Percentiles rank a stretch among this genome's conserved stretches.
These are phyloP conservation scores for Phytopythium ostracodes DNA, from an alignment of 352 stramenopile species.

Conservation along the genomic window DNA sequence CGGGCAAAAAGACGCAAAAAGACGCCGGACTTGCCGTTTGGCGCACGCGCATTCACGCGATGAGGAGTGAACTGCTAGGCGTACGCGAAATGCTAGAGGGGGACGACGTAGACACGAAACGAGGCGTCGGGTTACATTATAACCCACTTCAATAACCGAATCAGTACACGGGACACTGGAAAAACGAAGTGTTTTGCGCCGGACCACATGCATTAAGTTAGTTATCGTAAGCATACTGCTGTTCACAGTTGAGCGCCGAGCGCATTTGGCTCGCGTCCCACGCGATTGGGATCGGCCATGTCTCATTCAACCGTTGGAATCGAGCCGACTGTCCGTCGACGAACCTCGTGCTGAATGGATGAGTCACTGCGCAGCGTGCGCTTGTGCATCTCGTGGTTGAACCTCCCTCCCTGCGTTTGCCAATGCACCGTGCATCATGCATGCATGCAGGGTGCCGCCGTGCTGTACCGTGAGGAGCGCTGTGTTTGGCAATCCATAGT, in stretches of 20 bases:
- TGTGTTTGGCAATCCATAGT: too few relatives aligned
- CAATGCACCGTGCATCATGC: too few relatives aligned
- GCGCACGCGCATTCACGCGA: conserved; percentile 3
- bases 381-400: not conserved
- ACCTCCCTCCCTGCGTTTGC: not conserved
- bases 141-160: conserved; percentile 3
- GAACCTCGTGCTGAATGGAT: not conserved
- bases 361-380: too few relatives aligned
- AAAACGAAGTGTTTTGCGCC: not conserved
- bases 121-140: not conserved
- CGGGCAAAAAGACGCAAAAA: conserved; percentile 1
- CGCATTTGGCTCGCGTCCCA: not conserved
- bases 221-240: not conserved
- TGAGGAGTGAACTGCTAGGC: not conserved
- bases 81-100: not conserved
- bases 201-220: not conserved
- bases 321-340: not conserved
- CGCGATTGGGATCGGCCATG: not conserved
- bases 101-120: not conserved
- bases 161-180: not conserved
- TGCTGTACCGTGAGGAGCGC: too few relatives aligned
- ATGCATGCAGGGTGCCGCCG: not conserved
- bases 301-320: not conserved
- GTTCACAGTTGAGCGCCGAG: not conserved
- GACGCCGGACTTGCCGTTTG: not conserved